Evolutionary conservation across 768 basidiomycete species (phyloP), one percentile per base, ranked within the genome.

Genomic region (Leccinellum albellum): DNA sequence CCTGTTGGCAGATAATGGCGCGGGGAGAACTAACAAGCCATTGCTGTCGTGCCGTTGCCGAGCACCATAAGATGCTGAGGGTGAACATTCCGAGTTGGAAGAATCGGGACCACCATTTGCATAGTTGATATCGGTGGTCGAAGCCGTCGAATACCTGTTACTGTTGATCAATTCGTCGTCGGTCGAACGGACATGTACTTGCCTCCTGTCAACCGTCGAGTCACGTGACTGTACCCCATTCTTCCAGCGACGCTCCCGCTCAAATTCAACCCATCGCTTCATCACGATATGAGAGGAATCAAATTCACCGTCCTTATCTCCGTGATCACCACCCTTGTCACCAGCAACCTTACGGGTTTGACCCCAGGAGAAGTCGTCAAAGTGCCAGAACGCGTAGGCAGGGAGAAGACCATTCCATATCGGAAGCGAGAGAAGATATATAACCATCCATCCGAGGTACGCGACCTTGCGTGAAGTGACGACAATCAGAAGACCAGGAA

Each of bases 181-280:
- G 23, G 46, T 53, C 13, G 29, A 59, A 53, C 29, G 15, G 53
- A 55, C 23, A 35, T 40, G 53, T n/a, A 51, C 84, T 58, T 68
- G 89, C 89, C 82, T 77, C 70, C 70, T 87, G 54, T 89, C 88
- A 66, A 80, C 84, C 6, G 83, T 81, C 23, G 85, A 87, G 67
- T 96, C 93, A 59, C 89, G 82, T 5, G 92, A 94, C 61, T 88
- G 84, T 21, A 83, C 83, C 7, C 93, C 94, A 67, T 73, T 88
- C 84, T 87, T 94, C 93, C 92, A 98, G 59, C 94, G 81, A 63
- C 96, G 77, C 63, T 98, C 97, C 50, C 96, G 79, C 78, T 98
- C 97, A 70, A 97, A 98, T 74, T 98, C 97, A 17, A 86, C 94
- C 96, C 96, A 99, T 40, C 93, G 84, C 79, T 98, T 98, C 97